Evolutionary conservation across 164 flowering plant genomes (phyloP).

Genomic region (Pachysandra terminalis): DNA sequence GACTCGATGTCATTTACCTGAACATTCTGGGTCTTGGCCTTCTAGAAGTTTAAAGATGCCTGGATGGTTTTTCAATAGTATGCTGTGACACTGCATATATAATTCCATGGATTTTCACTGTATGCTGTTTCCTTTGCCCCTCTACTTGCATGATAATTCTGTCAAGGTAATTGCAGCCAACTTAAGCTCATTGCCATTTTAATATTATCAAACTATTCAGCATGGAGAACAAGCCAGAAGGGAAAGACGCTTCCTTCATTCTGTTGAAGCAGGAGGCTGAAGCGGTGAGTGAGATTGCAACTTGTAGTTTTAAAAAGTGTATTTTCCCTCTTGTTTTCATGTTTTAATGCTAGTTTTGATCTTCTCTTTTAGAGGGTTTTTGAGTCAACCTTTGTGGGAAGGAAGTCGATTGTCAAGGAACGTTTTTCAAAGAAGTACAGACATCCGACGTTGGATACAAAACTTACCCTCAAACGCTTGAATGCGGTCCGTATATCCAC

Average conservation of each 20-base stretch:
- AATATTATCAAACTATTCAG: not conserved
- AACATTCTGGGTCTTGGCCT: no score
- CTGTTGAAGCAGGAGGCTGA: slow-evolving; percentile 94
- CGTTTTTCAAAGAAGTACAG: slow-evolving; percentile 96
- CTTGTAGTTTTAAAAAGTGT: not conserved
- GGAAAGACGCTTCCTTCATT: slow-evolving; percentile 41
- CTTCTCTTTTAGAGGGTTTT: slow-evolving; percentile 64
- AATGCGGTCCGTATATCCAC: slow-evolving; percentile 70
- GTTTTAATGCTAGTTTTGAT: not conserved
- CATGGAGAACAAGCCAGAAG: slow-evolving; percentile 42
- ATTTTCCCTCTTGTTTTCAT: not conserved
- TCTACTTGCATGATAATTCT: slow-evolving; percentile 12
- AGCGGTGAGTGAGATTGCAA: slow-evolving; percentile 61
- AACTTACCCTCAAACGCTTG: slow-evolving; percentile 76
- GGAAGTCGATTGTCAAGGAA: slow-evolving; percentile 75
- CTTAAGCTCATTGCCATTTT: not conserved
- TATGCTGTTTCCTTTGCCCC: not conserved
- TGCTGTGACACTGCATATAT: no score
- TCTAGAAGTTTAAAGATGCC: no score
- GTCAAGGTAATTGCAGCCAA: slow-evolving; percentile 6
- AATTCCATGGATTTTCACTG: not conserved
- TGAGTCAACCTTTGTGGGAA: slow-evolving; percentile 75
- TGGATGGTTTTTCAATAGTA: no score
- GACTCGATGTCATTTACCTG: no score
- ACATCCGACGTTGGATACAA: slow-evolving; percentile 82